Percentiles rank a stretch among this genome's conserved stretches.
Evolutionary conservation across 306 rosid genomes (phyloP).

Genomic region (Potentilla sterilis): DNA sequence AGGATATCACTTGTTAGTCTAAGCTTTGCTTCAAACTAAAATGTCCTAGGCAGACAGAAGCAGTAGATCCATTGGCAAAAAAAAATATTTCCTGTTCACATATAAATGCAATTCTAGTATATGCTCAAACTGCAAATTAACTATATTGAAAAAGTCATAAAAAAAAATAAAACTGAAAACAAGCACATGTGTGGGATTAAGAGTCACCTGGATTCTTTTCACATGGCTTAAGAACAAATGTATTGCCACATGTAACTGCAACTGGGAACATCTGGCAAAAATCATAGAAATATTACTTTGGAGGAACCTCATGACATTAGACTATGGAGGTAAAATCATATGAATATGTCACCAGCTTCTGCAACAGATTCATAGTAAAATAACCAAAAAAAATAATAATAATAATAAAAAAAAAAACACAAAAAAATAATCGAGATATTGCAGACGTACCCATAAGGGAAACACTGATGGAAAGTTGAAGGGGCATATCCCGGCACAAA

Average conservation of each 20-base stretch:
- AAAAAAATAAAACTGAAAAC: slow-evolving; percentile 8
- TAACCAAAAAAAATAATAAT: slow-evolving; percentile 4
- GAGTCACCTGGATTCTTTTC: slow-evolving; percentile 61
- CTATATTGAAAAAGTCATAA: background rate
- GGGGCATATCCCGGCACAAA: slow-evolving; percentile 83
- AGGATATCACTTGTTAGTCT: background rate
- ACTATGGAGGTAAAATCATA: background rate
- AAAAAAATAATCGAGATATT: background rate
- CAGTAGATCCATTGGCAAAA: slow-evolving; percentile 5
- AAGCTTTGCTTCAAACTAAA: slow-evolving; percentile 13
- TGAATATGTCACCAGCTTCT: background rate
- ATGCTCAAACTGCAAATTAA: background rate
- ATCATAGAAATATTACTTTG: slow-evolving; percentile 18
- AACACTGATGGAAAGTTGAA: slow-evolving; percentile 55
- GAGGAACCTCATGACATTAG: slow-evolving; percentile 8
- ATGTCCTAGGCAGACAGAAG: background rate
- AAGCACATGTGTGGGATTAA: slow-evolving; percentile 9
- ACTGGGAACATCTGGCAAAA: slow-evolving; percentile 66
- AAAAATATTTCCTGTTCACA: background rate
- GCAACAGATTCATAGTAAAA: slow-evolving; percentile 10
- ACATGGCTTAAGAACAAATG: slow-evolving; percentile 72
- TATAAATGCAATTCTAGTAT: background rate
- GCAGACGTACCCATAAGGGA: slow-evolving; percentile 68
- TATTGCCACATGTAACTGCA: slow-evolving; percentile 74
- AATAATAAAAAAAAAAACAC: slow-evolving; percentile 17